Percentiles rank a stretch among this genome's conserved stretches.
phyloP scores from a whole-genome alignment of 129 eudicot genomes.

The Escallonia herrerae region DNA sequence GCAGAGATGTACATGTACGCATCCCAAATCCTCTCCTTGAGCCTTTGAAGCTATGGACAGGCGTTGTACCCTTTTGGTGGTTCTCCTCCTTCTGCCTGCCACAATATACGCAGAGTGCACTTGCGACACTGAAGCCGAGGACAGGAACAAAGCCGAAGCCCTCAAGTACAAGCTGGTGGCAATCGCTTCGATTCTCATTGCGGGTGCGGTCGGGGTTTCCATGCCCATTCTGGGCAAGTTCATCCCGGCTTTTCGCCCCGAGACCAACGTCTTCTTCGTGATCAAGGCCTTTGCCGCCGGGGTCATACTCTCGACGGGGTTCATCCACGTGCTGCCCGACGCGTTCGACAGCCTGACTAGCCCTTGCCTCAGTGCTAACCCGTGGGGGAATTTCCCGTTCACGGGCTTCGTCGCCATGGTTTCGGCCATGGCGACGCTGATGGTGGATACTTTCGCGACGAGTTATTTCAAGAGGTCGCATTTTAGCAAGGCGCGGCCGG shows the following conservation, averaged over 20 bases:
- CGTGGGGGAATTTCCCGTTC: slow-evolving; percentile 43
- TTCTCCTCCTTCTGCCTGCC: slow-evolving; percentile 20
- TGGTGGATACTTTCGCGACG: slow-evolving; percentile 30
- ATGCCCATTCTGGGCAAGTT: slow-evolving; percentile 30
- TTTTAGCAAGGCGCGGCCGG: background rate
- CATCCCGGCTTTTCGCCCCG: slow-evolving; percentile 20
- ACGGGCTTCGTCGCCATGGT: slow-evolving; percentile 39
- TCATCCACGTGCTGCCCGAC: slow-evolving; percentile 56
- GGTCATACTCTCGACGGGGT: slow-evolving; percentile 50
- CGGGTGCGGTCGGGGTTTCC: slow-evolving; percentile 40
- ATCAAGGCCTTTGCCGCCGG: slow-evolving; percentile 48
- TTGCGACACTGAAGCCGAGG: slow-evolving; percentile 9
- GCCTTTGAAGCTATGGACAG: background rate
- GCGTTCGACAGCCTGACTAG: slow-evolving; percentile 33
- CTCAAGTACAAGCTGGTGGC: slow-evolving; percentile 17
- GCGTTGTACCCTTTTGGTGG: slow-evolving; percentile 4
- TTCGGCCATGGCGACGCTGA: slow-evolving; percentile 31
- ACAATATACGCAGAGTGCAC: slow-evolving; percentile 24
- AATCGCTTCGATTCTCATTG: slow-evolving; percentile 28
- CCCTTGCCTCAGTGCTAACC: slow-evolving; percentile 28
- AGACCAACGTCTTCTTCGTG: slow-evolving; percentile 21
- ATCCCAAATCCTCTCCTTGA: background rate
- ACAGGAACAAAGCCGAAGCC: slow-evolving; percentile 13
- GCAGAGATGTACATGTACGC: background rate
- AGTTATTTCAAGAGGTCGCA: slow-evolving; percentile 14